Base-by-base conservation (phyloP, 2,329 filamentous ascomycete genomes). In the Botrytis deweyae region DNA sequence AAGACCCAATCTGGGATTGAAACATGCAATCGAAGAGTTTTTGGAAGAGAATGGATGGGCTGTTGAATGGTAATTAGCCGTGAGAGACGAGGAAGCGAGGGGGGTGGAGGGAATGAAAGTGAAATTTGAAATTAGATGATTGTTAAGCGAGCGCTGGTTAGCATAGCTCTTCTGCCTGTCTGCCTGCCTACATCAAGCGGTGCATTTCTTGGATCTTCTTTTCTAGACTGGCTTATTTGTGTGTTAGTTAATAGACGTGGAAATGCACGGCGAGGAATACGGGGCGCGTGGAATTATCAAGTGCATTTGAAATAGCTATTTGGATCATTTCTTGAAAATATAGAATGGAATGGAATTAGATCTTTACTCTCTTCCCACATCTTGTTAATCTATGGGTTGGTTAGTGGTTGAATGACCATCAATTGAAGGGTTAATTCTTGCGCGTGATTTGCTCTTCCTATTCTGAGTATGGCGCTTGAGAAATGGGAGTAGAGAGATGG, bases 31-130 rank as follows among this genome's bases (percentile, higher is more conserved):
- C 80, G 90, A 93, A 64, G 93, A 96, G 77, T 98, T 97, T 79
- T 84, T 98, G 74, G 88, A 92, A 42, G 86, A 93, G 78, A 98
- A 97, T 79, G 95, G 94, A 16, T 97, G 96, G 93, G 94, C 94
- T 0, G 94, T 93, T 58, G 95, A 98, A 81, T 98, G 93, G 92
- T 97, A 76, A 74, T 73, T 52, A 20, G 1, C 9, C n/a, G 3
- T 29, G 6, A 25, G 12, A 14, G 67, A 62, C 16, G 25, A 3
- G 40, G 36, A n/a, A 38, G 40, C 3, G n/a, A 7, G 22, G 18
- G 46, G 14, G 12, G 40, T 14, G 40, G 9, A 40, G 25, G 40
- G 20, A 4, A 9, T 0, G 20, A 33, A 49, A 16, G 9, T 16
- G 10, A 18, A 22, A 16, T 36, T 63, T 42, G 38, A 16, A 38